Evolutionary conservation across 805 yeast species (phyloP).

Genomic region (Metschnikowia koreensis): DNA sequence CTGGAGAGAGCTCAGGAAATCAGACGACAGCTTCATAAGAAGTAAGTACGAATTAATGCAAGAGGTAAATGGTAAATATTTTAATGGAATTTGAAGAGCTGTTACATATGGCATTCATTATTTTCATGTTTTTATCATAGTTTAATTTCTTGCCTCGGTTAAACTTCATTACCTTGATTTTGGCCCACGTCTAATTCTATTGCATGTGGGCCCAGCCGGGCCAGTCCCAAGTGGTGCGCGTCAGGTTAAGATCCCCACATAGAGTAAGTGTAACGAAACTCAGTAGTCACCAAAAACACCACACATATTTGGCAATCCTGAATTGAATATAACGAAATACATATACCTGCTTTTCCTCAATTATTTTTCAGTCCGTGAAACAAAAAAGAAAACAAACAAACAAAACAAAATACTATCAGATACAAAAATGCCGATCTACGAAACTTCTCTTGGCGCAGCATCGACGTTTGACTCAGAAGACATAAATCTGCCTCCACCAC

Average conservation of each 20-base stretch:
- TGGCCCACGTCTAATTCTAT: too few species aligned
- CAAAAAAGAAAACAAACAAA: background rate
- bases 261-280: background rate
- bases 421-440: background rate
- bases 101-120: too few species aligned
- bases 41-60: background rate
- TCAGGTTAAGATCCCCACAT: background rate
- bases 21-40: background rate
- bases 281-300: background rate
- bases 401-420: background rate
- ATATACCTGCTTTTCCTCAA: background rate
- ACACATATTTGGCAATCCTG: too few species aligned
- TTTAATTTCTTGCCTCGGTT: too few species aligned
- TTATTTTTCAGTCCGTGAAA: background rate
- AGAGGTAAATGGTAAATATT: too few species aligned
- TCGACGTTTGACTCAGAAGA: background rate
- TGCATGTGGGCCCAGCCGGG: background rate
- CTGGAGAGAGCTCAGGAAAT: background rate
- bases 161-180: too few species aligned
- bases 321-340: too few species aligned
- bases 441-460: conserved; percentile 4
- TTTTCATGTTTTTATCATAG: too few species aligned
- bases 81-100: too few species aligned
- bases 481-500: conserved; percentile 5
- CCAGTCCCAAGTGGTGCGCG: background rate